These are phyloP conservation scores for Magnolia sinica DNA, from an alignment of 164 flowering plant species.

Conservation along the genomic window DNA sequence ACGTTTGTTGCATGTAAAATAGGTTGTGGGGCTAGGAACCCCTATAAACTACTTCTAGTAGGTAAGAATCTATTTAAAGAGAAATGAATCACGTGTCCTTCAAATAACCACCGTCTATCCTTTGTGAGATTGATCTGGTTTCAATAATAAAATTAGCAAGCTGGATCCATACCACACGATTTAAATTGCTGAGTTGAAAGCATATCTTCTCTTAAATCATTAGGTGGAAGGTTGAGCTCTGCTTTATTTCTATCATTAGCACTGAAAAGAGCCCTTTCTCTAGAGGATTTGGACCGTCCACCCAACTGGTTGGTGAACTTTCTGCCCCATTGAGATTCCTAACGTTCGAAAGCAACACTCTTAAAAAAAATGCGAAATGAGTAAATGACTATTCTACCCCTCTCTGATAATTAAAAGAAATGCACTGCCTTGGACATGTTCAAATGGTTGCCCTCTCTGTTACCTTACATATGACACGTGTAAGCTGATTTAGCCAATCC, in stretches of 20 bases:
- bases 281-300: slow-evolving; percentile 14
- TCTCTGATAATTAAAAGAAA: background rate
- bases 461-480: background rate
- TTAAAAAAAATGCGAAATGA: background rate
- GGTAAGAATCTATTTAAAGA: no score
- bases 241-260: background rate
- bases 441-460: no score
- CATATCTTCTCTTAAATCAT: background rate
- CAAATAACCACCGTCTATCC: background rate
- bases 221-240: slow-evolving; percentile 11
- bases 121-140: background rate
- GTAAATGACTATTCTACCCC: slow-evolving; percentile 8
- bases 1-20: no score
- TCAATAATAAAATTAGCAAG: background rate
- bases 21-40: no score
- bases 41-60: no score
- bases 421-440: background rate
- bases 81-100: background rate
- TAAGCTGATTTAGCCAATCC: background rate
- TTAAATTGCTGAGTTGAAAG: background rate
- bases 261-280: background rate
- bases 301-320: slow-evolving; percentile 24
- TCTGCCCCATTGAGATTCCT: background rate
- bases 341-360: background rate
- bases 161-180: background rate